These are phyloP conservation scores for Plasmodiophora brassicae DNA, from an alignment of 208 protist genomes.

Conservation along the genomic window DNA sequence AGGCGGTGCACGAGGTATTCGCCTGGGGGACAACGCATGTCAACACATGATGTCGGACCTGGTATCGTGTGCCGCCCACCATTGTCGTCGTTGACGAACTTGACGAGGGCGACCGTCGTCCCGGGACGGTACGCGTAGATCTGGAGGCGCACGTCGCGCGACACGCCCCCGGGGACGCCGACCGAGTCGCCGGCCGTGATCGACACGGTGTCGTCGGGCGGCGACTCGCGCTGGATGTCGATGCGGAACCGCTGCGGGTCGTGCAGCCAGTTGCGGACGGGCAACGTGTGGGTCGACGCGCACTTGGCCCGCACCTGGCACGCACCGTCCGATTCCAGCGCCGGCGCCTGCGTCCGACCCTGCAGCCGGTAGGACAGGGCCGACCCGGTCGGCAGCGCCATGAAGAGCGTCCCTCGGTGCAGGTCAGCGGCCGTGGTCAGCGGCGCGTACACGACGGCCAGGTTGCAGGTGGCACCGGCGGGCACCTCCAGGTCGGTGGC, in stretches of 20 bases:
- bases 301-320: too few relatives aligned
- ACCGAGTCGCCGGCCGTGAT: slow-evolving; percentile 67
- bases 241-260: slow-evolving; percentile 73
- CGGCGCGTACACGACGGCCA: too few relatives aligned
- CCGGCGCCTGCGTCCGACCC: too few relatives aligned
- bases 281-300: not conserved
- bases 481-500: too few relatives aligned
- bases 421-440: too few relatives aligned
- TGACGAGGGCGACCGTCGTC: slow-evolving; percentile 61
- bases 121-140: slow-evolving; percentile 76
- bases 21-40: too few relatives aligned
- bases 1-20: slow-evolving; percentile 78
- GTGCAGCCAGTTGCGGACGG: slow-evolving; percentile 73
- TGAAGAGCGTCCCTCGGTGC: too few relatives aligned
- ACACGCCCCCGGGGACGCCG: slow-evolving; percentile 72
- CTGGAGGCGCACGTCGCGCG: slow-evolving; percentile 67
- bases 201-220: slow-evolving; percentile 59
- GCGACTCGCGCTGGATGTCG: slow-evolving; percentile 61
- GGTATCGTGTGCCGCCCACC: not conserved
- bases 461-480: too few relatives aligned
- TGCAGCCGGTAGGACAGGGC: too few relatives aligned
- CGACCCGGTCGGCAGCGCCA: too few relatives aligned
- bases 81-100: slow-evolving; percentile 62
- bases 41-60: too few relatives aligned
- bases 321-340: too few relatives aligned